A percentile compares a stretch with the other conserved stretches of the same genome.
phyloP scores from a whole-genome alignment of 352 stramenopile species.

The Thraustotheca clavata region DNA sequence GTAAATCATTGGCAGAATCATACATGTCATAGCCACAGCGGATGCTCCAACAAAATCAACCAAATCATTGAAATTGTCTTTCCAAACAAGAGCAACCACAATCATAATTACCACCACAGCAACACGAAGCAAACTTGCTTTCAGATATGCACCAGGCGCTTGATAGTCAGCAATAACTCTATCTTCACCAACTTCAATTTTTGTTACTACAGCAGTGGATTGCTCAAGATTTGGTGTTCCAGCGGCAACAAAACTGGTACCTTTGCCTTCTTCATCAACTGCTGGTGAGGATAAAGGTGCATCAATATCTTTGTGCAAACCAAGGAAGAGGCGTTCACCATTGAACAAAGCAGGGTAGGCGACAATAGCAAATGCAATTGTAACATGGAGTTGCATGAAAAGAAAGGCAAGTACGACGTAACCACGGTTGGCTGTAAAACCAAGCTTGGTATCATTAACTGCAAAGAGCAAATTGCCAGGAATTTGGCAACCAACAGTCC shows the following conservation, averaged over 20 bases:
- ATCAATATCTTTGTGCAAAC: background rate
- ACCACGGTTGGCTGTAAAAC: conserved; percentile 8
- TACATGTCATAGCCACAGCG: conserved; percentile 20
- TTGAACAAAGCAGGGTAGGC: conserved; percentile 20
- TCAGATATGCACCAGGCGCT: background rate
- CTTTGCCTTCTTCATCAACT: background rate
- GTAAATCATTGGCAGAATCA: conserved; percentile 25
- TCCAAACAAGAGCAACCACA: conserved; percentile 7
- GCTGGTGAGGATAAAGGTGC: background rate
- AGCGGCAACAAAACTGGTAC: background rate
- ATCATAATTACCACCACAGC: conserved; percentile 3
- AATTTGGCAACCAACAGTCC: conserved; percentile 58
- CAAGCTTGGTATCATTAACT: conserved; percentile 2
- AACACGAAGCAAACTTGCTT: background rate
- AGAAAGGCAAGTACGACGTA: conserved; percentile 14
- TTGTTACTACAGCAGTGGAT: too few relatives aligned
- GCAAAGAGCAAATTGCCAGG: conserved; percentile 40
- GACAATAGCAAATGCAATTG: conserved; percentile 19
- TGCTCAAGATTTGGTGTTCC: background rate
- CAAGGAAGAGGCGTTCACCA: conserved; percentile 6
- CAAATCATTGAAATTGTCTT: conserved; percentile 24
- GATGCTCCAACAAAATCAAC: conserved; percentile 25
- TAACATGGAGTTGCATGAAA: conserved; percentile 22
- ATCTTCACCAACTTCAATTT: background rate
- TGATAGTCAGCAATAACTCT: background rate